These are phyloP conservation scores for Spathaspora gorwiae DNA, from an alignment of 805 yeast genomes.

Conservation along the genomic window DNA sequence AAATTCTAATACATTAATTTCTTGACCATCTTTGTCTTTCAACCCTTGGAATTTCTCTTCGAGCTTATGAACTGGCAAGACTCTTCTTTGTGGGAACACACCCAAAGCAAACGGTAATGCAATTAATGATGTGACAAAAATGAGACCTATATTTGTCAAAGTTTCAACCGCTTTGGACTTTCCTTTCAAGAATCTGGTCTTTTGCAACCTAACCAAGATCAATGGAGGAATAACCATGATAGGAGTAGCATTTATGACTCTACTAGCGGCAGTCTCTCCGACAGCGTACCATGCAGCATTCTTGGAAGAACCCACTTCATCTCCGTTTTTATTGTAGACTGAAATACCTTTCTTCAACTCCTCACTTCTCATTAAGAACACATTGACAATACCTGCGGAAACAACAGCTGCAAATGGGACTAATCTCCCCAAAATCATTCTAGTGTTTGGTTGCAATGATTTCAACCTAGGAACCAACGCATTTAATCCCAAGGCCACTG, in stretches of 20 bases:
- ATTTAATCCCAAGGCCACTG: constrained; percentile 91
- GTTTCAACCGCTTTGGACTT: constrained; percentile 64
- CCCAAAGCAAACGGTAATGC: constrained; percentile 94
- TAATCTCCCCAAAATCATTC: constrained; percentile 70
- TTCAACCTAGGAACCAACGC: constrained; percentile 84
- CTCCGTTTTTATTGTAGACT: constrained; percentile 61
- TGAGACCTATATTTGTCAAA: constrained; percentile 75
- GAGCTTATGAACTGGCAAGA: constrained; percentile 50
- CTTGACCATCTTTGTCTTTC: constrained; percentile 57
- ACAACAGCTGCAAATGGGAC: constrained; percentile 99
- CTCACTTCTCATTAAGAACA: constrained; percentile 93
- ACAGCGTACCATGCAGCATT: constrained; percentile 90
- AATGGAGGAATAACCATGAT: constrained; percentile 96
- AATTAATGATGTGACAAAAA: constrained; percentile 77
- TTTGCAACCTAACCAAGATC: constrained; percentile 72
- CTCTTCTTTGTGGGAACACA: constrained; percentile 87
- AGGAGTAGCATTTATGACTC: constrained; percentile 96
- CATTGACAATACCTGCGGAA: constrained; percentile 93
- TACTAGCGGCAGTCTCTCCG: constrained; percentile 92
- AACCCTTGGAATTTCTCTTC: constrained; percentile 62
- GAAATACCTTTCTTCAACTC: constrained; percentile 83
- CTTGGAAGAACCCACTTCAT: constrained; percentile 64
- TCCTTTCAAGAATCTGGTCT: constrained; percentile 55
- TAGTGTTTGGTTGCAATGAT: constrained; percentile 64
- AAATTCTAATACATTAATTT: constrained; percentile 64